Evolutionary conservation across 2,329 filamentous ascomycete genomes (phyloP).

Genomic region (Fusarium tuaranense): DNA sequence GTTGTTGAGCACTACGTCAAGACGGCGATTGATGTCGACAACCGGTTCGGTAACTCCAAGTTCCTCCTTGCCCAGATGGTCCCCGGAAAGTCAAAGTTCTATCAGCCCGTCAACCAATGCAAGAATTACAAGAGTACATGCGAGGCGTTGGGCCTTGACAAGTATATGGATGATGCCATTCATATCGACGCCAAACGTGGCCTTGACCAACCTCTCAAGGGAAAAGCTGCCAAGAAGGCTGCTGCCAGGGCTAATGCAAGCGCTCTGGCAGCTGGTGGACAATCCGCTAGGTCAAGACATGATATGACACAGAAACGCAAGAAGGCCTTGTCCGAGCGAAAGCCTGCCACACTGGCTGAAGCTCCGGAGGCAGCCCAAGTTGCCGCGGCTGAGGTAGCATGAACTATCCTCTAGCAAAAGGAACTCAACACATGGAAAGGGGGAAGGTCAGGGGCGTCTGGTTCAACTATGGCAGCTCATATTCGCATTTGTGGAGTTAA

Average conservation of each 20-base stretch:
- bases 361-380: slow-evolving; percentile 40
- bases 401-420: slow-evolving; percentile 6
- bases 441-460: slow-evolving; percentile 7
- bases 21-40: slow-evolving; percentile 80
- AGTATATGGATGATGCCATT: slow-evolving; percentile 72
- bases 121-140: slow-evolving; percentile 81
- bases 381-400: slow-evolving; percentile 25
- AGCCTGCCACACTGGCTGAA: slow-evolving; percentile 35
- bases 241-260: slow-evolving; percentile 49
- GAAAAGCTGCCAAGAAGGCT: slow-evolving; percentile 51
- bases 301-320: slow-evolving; percentile 48
- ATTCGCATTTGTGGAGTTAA: slow-evolving; percentile 39
- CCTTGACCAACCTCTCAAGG: slow-evolving; percentile 62
- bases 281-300: slow-evolving; percentile 55
- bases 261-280: slow-evolving; percentile 62
- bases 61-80: slow-evolving; percentile 88
- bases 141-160: slow-evolving; percentile 71
- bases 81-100: slow-evolving; percentile 78
- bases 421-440: neutral
- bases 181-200: slow-evolving; percentile 74
- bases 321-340: slow-evolving; percentile 52
- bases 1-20: slow-evolving; percentile 82
- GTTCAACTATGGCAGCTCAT: slow-evolving; percentile 14
- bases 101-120: slow-evolving; percentile 70
- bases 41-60: slow-evolving; percentile 93